Evolutionary conservation across 2,329 filamentous ascomycete genomes (phyloP).

Genomic region (Alternaria panax): DNA sequence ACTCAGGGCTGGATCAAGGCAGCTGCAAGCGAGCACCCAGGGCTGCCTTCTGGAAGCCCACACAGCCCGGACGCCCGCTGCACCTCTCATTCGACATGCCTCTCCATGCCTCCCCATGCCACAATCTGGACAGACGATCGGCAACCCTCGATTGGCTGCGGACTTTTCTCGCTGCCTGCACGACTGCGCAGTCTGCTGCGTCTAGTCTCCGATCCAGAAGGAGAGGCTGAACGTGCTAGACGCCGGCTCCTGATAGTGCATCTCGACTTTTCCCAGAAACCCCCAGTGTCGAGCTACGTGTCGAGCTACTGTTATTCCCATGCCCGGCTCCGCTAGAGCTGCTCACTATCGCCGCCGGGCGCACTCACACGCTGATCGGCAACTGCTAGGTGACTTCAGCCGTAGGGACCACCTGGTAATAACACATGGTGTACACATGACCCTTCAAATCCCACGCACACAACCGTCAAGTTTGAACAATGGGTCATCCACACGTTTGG

Average conservation of each 20-base stretch:
- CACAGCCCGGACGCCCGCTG: slow-evolving; percentile 2
- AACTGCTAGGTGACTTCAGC: slow-evolving; percentile 6
- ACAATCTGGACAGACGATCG: slow-evolving; percentile 4
- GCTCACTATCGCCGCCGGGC: slow-evolving; percentile 10
- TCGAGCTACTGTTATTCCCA: slow-evolving; percentile 2
- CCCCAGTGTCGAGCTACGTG: not conserved
- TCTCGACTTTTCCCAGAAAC: slow-evolving; percentile 7
- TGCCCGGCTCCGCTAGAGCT: not conserved
- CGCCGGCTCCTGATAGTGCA: not conserved
- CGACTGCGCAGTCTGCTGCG: slow-evolving; percentile 1
- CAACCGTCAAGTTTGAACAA: slow-evolving; percentile 3
- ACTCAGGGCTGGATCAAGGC: not conserved
- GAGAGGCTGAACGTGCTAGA: slow-evolving; percentile 3
- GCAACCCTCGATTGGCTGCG: not conserved
- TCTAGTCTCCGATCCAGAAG: slow-evolving; percentile 8
- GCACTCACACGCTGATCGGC: slow-evolving; percentile 7
- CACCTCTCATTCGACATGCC: slow-evolving; percentile 4
- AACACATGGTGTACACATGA: not conserved
- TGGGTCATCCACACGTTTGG: slow-evolving; percentile 4
- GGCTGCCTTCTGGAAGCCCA: slow-evolving; percentile 8
- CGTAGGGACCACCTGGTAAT: not conserved
- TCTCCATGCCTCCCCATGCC: not conserved
- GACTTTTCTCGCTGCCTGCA: not conserved
- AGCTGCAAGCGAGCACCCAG: not conserved
- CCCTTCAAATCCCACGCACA: slow-evolving; percentile 9